A percentile compares a stretch with the other conserved stretches of the same genome.
These are phyloP conservation scores for Trametes cingulata DNA, from an alignment of 768 basidiomycete genomes.

Conservation along the genomic window DNA sequence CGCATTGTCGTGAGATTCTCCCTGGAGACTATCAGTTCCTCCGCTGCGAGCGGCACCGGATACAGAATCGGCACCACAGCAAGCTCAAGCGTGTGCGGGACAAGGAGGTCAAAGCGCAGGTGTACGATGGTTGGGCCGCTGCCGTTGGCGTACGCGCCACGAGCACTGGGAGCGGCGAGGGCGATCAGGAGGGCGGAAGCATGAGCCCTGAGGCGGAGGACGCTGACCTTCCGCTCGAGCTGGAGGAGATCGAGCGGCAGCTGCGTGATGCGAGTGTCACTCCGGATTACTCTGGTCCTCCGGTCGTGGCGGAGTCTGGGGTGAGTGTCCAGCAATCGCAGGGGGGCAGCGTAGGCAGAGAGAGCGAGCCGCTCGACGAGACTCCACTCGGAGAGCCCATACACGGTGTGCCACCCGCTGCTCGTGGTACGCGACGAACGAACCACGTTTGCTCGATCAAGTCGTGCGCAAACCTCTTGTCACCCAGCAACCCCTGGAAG, in stretches of 20 bases:
- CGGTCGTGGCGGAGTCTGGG: slow-evolving; percentile 1
- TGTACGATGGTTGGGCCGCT: slow-evolving; percentile 26
- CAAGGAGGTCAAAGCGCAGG: slow-evolving; percentile 44
- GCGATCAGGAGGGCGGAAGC: neutral
- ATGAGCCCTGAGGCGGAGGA: neutral
- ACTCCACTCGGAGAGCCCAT: slow-evolving; percentile 16
- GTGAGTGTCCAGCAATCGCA: neutral
- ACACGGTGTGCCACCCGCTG: slow-evolving; percentile 29
- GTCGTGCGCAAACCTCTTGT: slow-evolving; percentile 46
- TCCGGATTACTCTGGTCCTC: neutral
- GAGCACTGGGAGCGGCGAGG: neutral
- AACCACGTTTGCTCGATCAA: slow-evolving; percentile 42
- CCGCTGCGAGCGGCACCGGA: slow-evolving; percentile 55
- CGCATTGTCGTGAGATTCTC: slow-evolving; percentile 55
- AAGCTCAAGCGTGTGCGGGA: slow-evolving; percentile 53
- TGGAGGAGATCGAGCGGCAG: slow-evolving; percentile 7
- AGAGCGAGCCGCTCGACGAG: neutral
- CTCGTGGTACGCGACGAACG: slow-evolving; percentile 35
- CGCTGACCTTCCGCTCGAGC: neutral
- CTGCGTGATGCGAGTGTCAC: slow-evolving; percentile 1
- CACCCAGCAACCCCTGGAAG: slow-evolving; percentile 46
- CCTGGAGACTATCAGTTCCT: slow-evolving; percentile 49
- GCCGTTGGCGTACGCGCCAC: slow-evolving; percentile 9
- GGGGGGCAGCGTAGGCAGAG: neutral
- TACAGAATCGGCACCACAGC: slow-evolving; percentile 57